Conservation (phyloP, 83 land plant genomes). For the Larix sibirica region DNA sequence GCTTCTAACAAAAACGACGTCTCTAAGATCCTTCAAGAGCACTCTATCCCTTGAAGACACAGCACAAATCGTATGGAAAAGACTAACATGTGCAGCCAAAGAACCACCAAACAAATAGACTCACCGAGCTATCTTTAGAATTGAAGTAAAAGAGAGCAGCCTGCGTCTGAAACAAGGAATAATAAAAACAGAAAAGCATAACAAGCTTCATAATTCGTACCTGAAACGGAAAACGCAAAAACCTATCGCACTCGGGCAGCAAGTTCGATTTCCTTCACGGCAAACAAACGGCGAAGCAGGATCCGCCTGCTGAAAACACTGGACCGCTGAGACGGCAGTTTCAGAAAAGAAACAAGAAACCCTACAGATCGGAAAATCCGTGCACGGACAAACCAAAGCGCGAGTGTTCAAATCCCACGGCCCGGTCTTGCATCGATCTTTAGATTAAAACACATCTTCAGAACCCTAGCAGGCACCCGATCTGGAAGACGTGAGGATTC, state of each 20-base stretch:
- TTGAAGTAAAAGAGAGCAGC: too few relatives aligned
- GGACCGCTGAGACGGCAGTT: background rate
- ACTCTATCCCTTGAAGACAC: background rate
- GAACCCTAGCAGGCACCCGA: background rate
- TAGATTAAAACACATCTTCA: too few relatives aligned
- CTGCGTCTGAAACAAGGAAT: background rate
- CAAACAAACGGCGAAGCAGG: background rate
- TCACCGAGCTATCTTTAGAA: background rate
- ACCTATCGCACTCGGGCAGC: background rate
- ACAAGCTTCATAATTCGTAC: background rate
- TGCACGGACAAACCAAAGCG: background rate
- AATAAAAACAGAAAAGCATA: too few relatives aligned
- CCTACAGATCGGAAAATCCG: background rate
- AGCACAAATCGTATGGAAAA: background rate
- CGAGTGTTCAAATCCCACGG: background rate
- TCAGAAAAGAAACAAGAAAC: background rate
- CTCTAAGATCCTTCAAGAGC: background rate
- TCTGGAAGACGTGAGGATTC: background rate
- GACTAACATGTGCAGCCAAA: too few relatives aligned
- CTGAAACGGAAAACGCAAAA: background rate
- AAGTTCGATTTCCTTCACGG: background rate
- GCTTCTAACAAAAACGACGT: background rate
- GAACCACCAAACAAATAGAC: background rate
- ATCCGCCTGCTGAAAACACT: too few relatives aligned
- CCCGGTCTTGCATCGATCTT: background rate